Base-by-base conservation (phyloP, 1,139 yeast genomes). In the Suhomyces coccinellae region DNA sequence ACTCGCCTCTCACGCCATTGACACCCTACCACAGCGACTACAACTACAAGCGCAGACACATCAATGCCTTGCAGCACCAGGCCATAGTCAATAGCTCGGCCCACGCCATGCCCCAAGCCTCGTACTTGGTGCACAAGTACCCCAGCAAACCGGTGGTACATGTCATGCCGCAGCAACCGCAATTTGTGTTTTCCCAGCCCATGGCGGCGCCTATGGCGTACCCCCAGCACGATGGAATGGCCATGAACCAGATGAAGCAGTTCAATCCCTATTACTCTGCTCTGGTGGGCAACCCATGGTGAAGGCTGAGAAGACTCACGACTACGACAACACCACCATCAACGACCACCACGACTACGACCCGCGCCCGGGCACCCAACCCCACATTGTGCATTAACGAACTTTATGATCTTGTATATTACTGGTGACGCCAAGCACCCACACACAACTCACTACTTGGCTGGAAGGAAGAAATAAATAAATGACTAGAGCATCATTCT, bases 1-100 rank as follows among this genome's bases (percentile, higher is more conserved):
- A 43, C 39, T 46, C 49, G 13, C 53, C 57, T 11, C 47, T 53
- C 35, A 53, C 56, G 11, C 57, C 57, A 9, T 42, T 52, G 26
- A 53, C 57, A 13, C 56, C 56, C 7, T 44, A 42, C 45, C 40
- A 51, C 46, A 38, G 43, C 16, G 51, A 51, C 33, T 48, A 47
- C 33, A 43, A 48, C 31, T 38, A 43, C 41, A 53, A 50, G 38
- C 45, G 55, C 40, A 45, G 52, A 31, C 46, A 43, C n/a, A 27
- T 46, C 17, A 38, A 43, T 17, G 27, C 42, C 6, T 39, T 46
- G 35, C 49, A 43, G 17, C 46, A 46, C 33, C 46, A 42, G 40
- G 47, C 47, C 27, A 32, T 44, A 37, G 44, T 37, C 33, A 40
- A 44, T 36, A 28, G 28, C 33, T 16, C 33, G 11, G 33, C 30